Base-by-base conservation (phyloP, 805 yeast species). In the Lachancea sp. region DNA sequence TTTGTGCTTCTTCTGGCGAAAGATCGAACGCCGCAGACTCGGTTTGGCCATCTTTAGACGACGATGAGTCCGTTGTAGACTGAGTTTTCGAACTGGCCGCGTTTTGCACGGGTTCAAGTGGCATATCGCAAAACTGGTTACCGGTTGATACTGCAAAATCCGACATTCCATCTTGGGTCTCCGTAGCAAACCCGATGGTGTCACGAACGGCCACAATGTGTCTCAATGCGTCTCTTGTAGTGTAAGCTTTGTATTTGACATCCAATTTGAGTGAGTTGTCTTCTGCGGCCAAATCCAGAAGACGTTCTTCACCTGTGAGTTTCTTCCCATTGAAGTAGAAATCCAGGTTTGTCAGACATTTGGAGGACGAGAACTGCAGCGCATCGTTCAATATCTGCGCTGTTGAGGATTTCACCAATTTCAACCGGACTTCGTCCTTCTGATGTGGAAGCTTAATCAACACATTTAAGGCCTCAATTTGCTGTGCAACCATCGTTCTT, bases 61-160 rank as follows among this genome's bases (percentile, higher is more conserved):
- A n/a, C n/a, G n/a, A n/a, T n/a, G n/a, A n/a, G n/a, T n/a, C n/a
- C n/a, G n/a, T n/a, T n/a, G 46, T 47, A 5, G 42, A 43, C n/a
- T 42, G 44, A 7, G 32, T 42, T 35, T 44, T 47, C 22, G 50
- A 44, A n/a, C 41, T 36, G 17, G 47, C 43, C 31, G 48, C 45
- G 31, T 52, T 51, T 34, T 53, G 54, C 15, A 60, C 52, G 12
- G 50, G 52, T 17, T 40, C 46, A 15, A 63, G 53, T 18, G 57
- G 56, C 45, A 65, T 45, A 11, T 50, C 49, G 34, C 51, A 51
- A 46, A 63, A 62, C 40, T 57, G 62, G 9, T 60, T 50, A 20
- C 62, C 62, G 8, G 64, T 56, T 8, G 68, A 61, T 30, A 57
- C 47, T 1, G 67, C 62, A 52, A 51, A 63, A 17, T 61, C 63